Evolutionary conservation across 2,329 filamentous ascomycete species (phyloP).

Genomic region (Pyrenophora teres): DNA sequence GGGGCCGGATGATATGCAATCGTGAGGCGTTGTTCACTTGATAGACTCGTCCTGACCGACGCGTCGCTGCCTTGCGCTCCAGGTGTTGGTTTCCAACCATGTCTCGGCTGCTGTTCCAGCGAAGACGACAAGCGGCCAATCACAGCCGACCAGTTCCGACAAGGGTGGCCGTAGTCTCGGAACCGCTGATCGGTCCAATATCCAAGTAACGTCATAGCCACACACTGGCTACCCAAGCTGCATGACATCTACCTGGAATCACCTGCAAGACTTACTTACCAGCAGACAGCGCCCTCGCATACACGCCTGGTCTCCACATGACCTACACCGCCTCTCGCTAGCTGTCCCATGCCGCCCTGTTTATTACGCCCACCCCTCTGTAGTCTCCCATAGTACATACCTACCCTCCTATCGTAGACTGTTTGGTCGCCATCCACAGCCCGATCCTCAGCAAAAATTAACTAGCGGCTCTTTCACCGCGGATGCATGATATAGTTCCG

Average conservation of each 20-base stretch:
- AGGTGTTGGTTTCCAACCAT: slow-evolving; percentile 1
- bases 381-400: background rate
- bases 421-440: background rate
- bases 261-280: slow-evolving; percentile 10
- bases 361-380: background rate
- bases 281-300: too few relatives aligned
- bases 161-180: background rate
- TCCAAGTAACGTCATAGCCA: slow-evolving; percentile 19
- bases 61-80: slow-evolving; percentile 4
- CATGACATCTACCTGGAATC: slow-evolving; percentile 22
- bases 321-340: slow-evolving; percentile 23
- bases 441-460: slow-evolving; percentile 4
- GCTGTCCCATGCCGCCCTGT: slow-evolving; percentile 1
- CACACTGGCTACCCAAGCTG: slow-evolving; percentile 10
- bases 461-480: slow-evolving; percentile 10
- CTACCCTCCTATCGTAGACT: background rate
- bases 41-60: slow-evolving; percentile 3
- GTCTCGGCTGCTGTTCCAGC: slow-evolving; percentile 3
- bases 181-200: slow-evolving; percentile 1
- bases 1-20: background rate
- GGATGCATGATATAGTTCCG: slow-evolving; percentile 1
- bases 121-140: too few relatives aligned
- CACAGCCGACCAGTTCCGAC: too few relatives aligned
- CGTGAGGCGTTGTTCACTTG: background rate
- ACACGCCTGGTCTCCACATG: slow-evolving; percentile 13